Conservation (phyloP, 176 grass and related monocot species). For the Calamus simplicifolius region DNA sequence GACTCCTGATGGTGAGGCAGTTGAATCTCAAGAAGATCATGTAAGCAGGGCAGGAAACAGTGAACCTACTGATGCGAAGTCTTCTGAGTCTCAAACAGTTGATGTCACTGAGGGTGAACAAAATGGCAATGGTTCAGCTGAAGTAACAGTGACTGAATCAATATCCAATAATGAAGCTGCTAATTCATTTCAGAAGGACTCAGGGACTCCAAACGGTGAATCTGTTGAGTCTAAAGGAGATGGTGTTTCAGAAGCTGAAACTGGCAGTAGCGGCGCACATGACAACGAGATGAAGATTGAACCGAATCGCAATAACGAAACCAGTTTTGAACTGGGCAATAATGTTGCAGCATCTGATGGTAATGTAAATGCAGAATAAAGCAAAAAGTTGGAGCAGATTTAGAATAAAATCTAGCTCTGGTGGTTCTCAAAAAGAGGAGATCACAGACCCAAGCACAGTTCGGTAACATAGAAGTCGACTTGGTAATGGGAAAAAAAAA, state of each 20-base stretch:
- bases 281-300: conserved; percentile 24
- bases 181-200: conserved; percentile 9
- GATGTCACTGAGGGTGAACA: conserved; percentile 3
- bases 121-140: conserved; percentile 19
- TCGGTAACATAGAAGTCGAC: too few relatives aligned
- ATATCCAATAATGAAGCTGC: conserved; percentile 19
- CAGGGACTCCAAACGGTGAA: conserved; percentile 9
- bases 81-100: too few relatives aligned
- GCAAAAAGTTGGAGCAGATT: too few relatives aligned
- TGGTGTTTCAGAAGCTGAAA: conserved; percentile 14
- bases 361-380: too few relatives aligned
- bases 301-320: neutral
- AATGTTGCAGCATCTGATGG: neutral
- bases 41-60: too few relatives aligned
- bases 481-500: too few relatives aligned
- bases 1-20: conserved; percentile 3
- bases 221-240: conserved; percentile 19
- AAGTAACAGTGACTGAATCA: conserved; percentile 13
- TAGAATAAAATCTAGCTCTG: too few relatives aligned
- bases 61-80: too few relatives aligned
- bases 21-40: conserved; percentile 15
- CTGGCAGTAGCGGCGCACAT: conserved; percentile 6
- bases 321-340: neutral
- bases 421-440: too few relatives aligned
- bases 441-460: too few relatives aligned